Evolutionary conservation across 805 yeast species (phyloP), one percentile per base, ranked within the genome.

Genomic region (Tetrapisispora nanseiensis): DNA sequence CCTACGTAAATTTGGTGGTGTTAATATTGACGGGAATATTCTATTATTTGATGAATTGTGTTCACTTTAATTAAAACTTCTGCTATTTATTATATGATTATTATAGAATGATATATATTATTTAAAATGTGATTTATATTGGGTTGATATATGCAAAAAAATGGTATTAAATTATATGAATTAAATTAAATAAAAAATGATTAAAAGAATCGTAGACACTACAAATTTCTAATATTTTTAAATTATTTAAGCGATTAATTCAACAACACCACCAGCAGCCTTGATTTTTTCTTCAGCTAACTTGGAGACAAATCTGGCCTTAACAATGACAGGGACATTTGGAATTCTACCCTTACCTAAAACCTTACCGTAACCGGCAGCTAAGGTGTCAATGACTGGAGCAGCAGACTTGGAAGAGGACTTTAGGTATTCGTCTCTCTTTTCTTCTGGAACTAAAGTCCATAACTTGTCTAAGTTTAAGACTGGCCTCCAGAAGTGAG

Each of bases 181-280:
- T 33, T 33, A 33, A 22, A 33, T 22, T 22, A 15, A 22, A n/a
- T 33, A 33, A 33, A 33, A 33, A 33, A 21, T 33, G 36, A 12
- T 6, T 33, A 8, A 23, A 23, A 26, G 18, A 7, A 26, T 15
- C n/a, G n/a, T n/a, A n/a, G n/a, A 18, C 6, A 15, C 18, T 12
- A 26, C 18, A 18, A 12, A 35, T 18, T 18, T 35, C 23, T 23
- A 33, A 22, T 21, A 12, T 27, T 22, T 30, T 42, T 33, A 46
- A 42, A 42, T 36, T 45, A 62, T 55, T 83, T 86, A 92, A 75
- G 98, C 99, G 71, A 92, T 75, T 70, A 92, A 85, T 80, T 92
- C 98, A 72, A 92, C 94, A 69, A 85, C 98, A 85, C 99, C 99
- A 78, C 99, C 99, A 70, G 82, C 99, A 70, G 95, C 97, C 81